Percentiles rank a stretch among this genome's conserved stretches.
Evolutionary conservation across 495 filamentous ascomycete genomes (phyloP).

Genomic region (Penicillium dipodomyicola): DNA sequence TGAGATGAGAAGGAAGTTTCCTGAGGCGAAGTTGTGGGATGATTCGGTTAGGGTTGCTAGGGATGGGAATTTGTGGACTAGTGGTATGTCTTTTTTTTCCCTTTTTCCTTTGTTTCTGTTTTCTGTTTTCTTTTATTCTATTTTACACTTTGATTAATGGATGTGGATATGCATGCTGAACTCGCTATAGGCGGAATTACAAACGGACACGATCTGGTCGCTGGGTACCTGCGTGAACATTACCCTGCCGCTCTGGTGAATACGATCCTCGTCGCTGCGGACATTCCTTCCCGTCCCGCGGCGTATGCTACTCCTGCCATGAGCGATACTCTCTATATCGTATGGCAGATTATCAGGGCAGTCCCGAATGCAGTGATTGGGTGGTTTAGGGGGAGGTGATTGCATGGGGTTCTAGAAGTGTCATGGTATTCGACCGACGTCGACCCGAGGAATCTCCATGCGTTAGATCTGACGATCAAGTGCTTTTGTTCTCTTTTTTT

Average conservation of each 20-base stretch:
- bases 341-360: slow-evolving; percentile 21
- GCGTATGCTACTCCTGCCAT: slow-evolving; percentile 32
- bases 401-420: background rate
- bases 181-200: slow-evolving; percentile 53
- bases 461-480: background rate
- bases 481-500: background rate
- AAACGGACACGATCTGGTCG: slow-evolving; percentile 61
- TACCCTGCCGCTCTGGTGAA: slow-evolving; percentile 51
- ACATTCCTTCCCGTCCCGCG: slow-evolving; percentile 48
- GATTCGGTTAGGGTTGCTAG: slow-evolving; percentile 47
- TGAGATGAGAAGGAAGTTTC: slow-evolving; percentile 42
- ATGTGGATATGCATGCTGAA: background rate
- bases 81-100: slow-evolving; percentile 45
- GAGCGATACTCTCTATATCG: slow-evolving; percentile 13
- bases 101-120: too few species aligned
- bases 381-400: slow-evolving; percentile 1
- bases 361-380: slow-evolving; percentile 16
- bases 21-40: slow-evolving; percentile 41
- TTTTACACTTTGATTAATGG: background rate
- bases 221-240: slow-evolving; percentile 49
- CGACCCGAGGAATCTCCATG: slow-evolving; percentile 10
- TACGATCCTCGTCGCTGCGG: slow-evolving; percentile 46
- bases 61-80: slow-evolving; percentile 61
- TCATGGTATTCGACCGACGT: slow-evolving; percentile 3
- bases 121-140: background rate